Evolutionary conservation across 495 filamentous ascomycete genomes (phyloP).

Genomic region (Umbilicaria muhlenbergii): DNA sequence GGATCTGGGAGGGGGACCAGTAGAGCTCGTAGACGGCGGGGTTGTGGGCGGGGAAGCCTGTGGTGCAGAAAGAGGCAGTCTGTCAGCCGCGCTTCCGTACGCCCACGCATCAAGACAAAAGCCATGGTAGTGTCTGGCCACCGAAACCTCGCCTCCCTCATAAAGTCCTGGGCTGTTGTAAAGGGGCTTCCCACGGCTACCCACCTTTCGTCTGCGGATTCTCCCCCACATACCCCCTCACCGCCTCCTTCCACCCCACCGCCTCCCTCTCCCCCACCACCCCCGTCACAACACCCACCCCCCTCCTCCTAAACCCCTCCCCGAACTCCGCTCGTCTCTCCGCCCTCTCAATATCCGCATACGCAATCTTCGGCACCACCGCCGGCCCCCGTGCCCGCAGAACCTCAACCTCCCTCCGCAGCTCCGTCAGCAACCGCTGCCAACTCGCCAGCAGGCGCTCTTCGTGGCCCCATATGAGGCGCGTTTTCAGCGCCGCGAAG

Average conservation of each 20-base stretch:
- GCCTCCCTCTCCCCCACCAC: conserved; percentile 42
- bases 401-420: conserved; percentile 33
- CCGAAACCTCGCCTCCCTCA: no score
- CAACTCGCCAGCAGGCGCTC: conserved; percentile 46
- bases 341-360: conserved; percentile 25
- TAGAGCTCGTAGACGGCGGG: conserved; percentile 82
- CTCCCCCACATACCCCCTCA: conserved; percentile 37
- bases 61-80: conserved; percentile 9
- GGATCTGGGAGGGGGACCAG: conserved; percentile 65
- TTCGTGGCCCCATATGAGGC: conserved; percentile 47
- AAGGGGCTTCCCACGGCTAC: no score
- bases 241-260: conserved; percentile 36
- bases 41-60: conserved; percentile 34
- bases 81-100: background rate
- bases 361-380: conserved; percentile 36
- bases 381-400: conserved; percentile 19
- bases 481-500: conserved; percentile 60
- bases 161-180: no score
- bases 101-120: background rate
- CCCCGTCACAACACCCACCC: conserved; percentile 40
- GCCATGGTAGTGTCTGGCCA: background rate
- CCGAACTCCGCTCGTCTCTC: conserved; percentile 10
- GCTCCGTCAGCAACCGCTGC: conserved; percentile 44
- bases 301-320: conserved; percentile 35
- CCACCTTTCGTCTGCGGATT: conserved; percentile 27